Evolutionary conservation across 768 basidiomycete species (phyloP).

Genomic region (Boletus edulis): DNA sequence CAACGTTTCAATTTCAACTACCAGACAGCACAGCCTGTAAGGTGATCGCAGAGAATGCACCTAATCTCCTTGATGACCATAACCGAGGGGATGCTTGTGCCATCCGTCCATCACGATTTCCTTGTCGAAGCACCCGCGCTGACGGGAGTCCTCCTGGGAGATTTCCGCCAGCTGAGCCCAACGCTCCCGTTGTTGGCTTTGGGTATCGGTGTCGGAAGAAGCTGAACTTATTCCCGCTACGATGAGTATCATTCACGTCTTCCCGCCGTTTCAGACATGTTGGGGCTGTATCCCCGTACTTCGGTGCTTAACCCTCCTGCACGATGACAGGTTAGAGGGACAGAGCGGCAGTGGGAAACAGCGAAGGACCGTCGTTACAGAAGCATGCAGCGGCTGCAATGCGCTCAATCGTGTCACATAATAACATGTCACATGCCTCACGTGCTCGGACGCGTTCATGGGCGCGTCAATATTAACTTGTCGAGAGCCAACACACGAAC

Average conservation of each 20-base stretch:
- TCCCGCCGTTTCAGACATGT: slow-evolving; percentile 6
- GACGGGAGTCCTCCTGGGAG: slow-evolving; percentile 5
- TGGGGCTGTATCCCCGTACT: slow-evolving; percentile 19
- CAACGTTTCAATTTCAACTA: no score
- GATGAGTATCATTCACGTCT: slow-evolving; percentile 11
- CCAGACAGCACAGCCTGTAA: neutral
- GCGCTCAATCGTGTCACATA: no score
- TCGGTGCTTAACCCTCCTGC: no score
- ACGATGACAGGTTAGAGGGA: neutral
- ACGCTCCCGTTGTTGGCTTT: neutral
- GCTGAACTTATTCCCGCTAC: slow-evolving; percentile 22
- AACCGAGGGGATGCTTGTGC: neutral
- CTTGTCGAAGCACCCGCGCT: slow-evolving; percentile 6
- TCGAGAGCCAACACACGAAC: neutral
- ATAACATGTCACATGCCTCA: slow-evolving; percentile 12
- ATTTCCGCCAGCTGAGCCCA: neutral
- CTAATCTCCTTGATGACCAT: neutral
- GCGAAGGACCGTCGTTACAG: neutral
- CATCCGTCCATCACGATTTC: neutral
- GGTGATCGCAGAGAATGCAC: neutral
- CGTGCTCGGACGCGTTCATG: slow-evolving; percentile 13
- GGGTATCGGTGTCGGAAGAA: slow-evolving; percentile 4
- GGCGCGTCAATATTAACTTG: neutral
- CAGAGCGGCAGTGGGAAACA: neutral
- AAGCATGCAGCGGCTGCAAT: no score